These are phyloP conservation scores for Pyracantha coccinea DNA, from an alignment of 331 rosid species.

Conservation along the genomic window DNA sequence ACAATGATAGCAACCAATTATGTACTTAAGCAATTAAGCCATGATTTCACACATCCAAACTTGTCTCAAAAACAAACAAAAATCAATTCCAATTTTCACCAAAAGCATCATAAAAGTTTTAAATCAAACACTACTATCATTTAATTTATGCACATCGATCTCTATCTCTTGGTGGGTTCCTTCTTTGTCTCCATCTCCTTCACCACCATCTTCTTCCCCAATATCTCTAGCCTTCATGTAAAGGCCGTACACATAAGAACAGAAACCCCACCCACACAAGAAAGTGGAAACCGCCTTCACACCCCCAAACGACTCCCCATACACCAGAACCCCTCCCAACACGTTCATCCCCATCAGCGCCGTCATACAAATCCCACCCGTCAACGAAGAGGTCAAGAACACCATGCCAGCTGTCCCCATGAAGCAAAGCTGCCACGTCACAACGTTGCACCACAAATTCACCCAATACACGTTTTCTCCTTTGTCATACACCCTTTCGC, in stretches of 20 bases:
- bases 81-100: background rate
- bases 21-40: background rate
- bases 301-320: conserved; percentile 43
- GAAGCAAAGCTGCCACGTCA: conserved; percentile 68
- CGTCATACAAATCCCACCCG: conserved; percentile 65
- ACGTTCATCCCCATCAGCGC: conserved; percentile 66
- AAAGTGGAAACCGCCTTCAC: conserved; percentile 46
- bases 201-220: background rate
- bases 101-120: background rate
- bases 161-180: background rate
- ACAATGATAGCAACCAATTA: background rate
- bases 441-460: conserved; percentile 22
- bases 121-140: background rate
- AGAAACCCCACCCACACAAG: conserved; percentile 63
- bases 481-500: conserved; percentile 27
- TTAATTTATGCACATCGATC: background rate
- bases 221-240: conserved; percentile 17
- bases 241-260: conserved; percentile 63
- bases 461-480: conserved; percentile 40
- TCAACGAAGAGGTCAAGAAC: conserved; percentile 56
- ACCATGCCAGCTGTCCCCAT: conserved; percentile 88
- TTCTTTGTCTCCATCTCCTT: conserved; percentile 8
- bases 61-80: background rate
- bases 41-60: background rate
- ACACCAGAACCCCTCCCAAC: conserved; percentile 51